Percentiles rank a stretch among this genome's conserved stretches.
phyloP scores from a whole-genome alignment of 345 rosid genomes.

The Passiflora organensis region DNA sequence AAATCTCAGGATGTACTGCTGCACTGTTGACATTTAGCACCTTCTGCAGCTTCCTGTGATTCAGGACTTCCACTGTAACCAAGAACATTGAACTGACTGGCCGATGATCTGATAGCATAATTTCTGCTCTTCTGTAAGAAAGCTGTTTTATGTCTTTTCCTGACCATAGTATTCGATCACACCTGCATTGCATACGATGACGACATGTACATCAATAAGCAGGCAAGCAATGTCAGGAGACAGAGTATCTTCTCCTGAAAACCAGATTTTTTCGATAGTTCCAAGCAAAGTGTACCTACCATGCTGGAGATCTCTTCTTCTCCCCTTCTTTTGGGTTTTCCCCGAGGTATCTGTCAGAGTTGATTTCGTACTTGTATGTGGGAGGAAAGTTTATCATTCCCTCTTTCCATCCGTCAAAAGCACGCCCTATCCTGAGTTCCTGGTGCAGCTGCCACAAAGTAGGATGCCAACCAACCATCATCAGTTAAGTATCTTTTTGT shows the following conservation, averaged over 20 bases:
- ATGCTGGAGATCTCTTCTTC: conserved; percentile 95
- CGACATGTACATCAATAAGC: conserved; percentile 7
- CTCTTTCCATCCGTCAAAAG: conserved; percentile 91
- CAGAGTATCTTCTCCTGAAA: not conserved
- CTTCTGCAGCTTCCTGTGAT: conserved; percentile 68
- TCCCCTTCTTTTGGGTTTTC: conserved; percentile 76
- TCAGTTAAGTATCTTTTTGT: no score
- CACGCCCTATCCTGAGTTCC: conserved; percentile 70
- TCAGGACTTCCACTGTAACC: conserved; percentile 76
- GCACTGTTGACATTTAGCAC: conserved; percentile 68
- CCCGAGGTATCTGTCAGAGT: conserved; percentile 79
- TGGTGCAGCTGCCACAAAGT: conserved; percentile 54
- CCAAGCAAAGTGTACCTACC: conserved; percentile 37
- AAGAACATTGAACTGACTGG: conserved; percentile 74
- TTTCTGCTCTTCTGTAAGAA: conserved; percentile 59
- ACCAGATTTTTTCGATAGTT: not conserved
- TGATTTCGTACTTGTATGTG: conserved; percentile 88
- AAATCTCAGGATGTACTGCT: conserved; percentile 68
- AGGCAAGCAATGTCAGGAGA: no score
- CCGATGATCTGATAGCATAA: conserved; percentile 82
- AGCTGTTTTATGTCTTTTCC: conserved; percentile 83
- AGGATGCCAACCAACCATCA: no score
- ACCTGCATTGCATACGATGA: conserved; percentile 45
- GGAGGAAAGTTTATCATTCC: conserved; percentile 83
- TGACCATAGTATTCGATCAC: conserved; percentile 87